These are phyloP conservation scores for Cryptococcus floricola DNA, from an alignment of 1,284 basidiomycete genomes.

Conservation along the genomic window DNA sequence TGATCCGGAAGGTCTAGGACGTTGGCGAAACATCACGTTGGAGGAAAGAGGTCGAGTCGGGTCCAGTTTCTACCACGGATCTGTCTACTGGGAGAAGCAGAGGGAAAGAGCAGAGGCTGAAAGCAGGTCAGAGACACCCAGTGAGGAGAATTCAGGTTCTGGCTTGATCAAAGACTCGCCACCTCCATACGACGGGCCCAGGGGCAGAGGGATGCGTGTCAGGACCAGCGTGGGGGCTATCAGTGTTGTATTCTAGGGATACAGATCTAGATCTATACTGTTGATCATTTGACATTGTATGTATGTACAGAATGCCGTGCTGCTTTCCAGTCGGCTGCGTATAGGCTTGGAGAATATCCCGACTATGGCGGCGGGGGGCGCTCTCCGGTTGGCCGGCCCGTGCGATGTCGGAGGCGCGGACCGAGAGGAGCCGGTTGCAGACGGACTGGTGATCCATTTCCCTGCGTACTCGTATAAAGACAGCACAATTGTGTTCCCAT, in stretches of 20 bases:
- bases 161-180: background rate
- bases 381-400: no score
- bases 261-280: background rate
- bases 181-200: background rate
- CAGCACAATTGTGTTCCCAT: no score
- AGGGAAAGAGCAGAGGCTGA: background rate
- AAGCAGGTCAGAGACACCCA: background rate
- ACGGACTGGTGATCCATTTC: no score
- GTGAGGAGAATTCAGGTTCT: background rate
- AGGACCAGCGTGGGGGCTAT: conserved; percentile 3
- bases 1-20: conserved; percentile 10
- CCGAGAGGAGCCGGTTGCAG: no score
- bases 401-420: no score
- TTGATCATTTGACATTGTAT: no score
- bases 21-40: conserved; percentile 7
- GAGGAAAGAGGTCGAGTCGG: conserved; percentile 1
- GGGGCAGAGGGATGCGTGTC: background rate
- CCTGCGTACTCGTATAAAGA: no score
- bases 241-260: background rate
- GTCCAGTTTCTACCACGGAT: background rate
- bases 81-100: background rate
- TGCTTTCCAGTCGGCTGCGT: no score
- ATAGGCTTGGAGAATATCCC: no score
- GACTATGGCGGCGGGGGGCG: no score
- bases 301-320: no score